These are phyloP conservation scores for Recurvomyces mirabilis DNA, from an alignment of 495 filamentous ascomycete species.

Conservation along the genomic window DNA sequence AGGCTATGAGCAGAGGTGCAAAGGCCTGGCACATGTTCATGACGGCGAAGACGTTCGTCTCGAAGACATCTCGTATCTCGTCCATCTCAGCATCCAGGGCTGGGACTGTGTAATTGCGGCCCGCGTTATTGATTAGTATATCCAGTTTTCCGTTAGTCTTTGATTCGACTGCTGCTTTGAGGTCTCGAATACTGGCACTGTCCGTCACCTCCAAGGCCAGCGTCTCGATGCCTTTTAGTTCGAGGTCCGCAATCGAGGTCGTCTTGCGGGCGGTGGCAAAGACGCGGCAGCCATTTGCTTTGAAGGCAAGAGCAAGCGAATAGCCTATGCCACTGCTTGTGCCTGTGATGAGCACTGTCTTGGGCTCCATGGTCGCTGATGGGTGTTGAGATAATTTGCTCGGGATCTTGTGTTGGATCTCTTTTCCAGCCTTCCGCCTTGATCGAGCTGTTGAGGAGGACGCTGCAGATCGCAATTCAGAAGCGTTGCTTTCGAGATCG, in stretches of 20 bases:
- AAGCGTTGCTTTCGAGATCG: no score
- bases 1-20: slow-evolving; percentile 44
- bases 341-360: slow-evolving; percentile 20
- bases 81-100: slow-evolving; percentile 44
- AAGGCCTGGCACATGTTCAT: slow-evolving; percentile 51
- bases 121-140: slow-evolving; percentile 54
- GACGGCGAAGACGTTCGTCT: slow-evolving; percentile 49
- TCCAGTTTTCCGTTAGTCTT: slow-evolving; percentile 40
- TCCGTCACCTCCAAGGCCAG: slow-evolving; percentile 43
- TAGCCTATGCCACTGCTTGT: slow-evolving; percentile 48
- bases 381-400: no score
- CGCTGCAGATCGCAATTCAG: no score
- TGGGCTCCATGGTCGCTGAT: background rate
- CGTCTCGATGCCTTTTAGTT: slow-evolving; percentile 41
- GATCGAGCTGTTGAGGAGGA: no score
- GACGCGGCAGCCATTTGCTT: slow-evolving; percentile 39
- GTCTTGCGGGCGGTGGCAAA: slow-evolving; percentile 47
- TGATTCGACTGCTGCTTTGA: slow-evolving; percentile 34
- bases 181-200: slow-evolving; percentile 35
- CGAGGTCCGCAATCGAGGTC: slow-evolving; percentile 37
- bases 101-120: slow-evolving; percentile 49
- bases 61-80: slow-evolving; percentile 43
- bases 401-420: no score
- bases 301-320: slow-evolving; percentile 45
- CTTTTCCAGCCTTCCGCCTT: no score